These are phyloP conservation scores for Saxispiralis lemnorum DNA, from an alignment of 495 filamentous ascomycete species.

Conservation along the genomic window DNA sequence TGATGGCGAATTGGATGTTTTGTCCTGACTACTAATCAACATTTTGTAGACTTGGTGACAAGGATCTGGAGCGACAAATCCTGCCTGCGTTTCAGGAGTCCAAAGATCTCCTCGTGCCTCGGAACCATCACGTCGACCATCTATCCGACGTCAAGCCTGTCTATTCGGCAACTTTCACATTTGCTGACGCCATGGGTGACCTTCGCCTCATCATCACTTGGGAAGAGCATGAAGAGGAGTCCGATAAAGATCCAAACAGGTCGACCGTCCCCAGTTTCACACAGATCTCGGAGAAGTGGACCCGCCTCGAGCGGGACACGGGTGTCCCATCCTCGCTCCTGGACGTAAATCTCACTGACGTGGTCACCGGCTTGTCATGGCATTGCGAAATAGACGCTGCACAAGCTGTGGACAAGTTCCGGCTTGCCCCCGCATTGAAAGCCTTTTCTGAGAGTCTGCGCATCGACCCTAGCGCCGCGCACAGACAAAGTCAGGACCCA, in stretches of 20 bases:
- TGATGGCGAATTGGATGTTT: background rate
- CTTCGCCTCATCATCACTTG: conserved; percentile 9
- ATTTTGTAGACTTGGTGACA: conserved; percentile 10
- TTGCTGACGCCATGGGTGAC: conserved; percentile 5
- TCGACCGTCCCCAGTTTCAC: conserved; percentile 1
- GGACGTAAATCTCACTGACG: conserved; percentile 10
- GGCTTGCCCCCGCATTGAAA: conserved; percentile 3
- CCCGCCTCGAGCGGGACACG: conserved; percentile 12
- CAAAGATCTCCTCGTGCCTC: conserved; percentile 7
- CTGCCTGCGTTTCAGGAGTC: conserved; percentile 2
- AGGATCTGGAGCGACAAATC: conserved; percentile 5
- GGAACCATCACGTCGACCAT: conserved; percentile 1
- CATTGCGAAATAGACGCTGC: conserved; percentile 12
- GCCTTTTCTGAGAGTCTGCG: conserved; percentile 5
- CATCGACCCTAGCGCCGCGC: background rate
- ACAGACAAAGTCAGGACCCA: too few species aligned
- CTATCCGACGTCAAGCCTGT: conserved; percentile 9
- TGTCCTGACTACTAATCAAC: background rate
- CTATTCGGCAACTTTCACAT: conserved; percentile 12
- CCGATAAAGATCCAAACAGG: background rate
- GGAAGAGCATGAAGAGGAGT: conserved; percentile 9
- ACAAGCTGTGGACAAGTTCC: conserved; percentile 10
- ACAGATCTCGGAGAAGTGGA: conserved; percentile 11
- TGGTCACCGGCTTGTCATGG: conserved; percentile 12
- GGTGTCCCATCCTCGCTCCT: conserved; percentile 4